Base-by-base conservation (phyloP, 352 stramenopile species). In the Thalassiosira hispida region DNA sequence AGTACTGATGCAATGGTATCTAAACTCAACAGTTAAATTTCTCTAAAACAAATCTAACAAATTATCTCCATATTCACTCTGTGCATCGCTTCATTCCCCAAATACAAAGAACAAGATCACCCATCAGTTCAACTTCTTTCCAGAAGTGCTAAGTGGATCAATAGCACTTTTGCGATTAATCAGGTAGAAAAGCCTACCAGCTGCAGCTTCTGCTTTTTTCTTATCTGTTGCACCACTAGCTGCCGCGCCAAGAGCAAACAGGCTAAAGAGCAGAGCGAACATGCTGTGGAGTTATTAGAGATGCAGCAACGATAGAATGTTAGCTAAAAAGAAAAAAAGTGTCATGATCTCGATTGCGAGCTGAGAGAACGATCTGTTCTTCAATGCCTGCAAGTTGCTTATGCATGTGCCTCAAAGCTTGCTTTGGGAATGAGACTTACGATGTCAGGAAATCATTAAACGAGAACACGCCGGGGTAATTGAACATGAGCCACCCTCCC, bases 151-250 rank as follows among this genome's bases (percentile, higher is more conserved):
- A 4, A 93, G 62, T 18, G 88, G 85, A 73, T 93, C 88, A 75
- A 92, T 93, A 0, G 35, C 22, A 74, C 74, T 88, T 49, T 88
- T 16, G 20, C 88, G 56, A 66, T 93, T 79, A n/a, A 93, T 68
- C 20, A 93, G 47, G 51, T 88, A 79, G 55, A 93, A 91, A 35
- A 92, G 81, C 12, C 89, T 82, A 11, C 57, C 74, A 9, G 82
- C 81, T 49, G 78, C 85, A 18, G 77, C 67, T 38, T 90, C 69
- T 0, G 79, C 81, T 76, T 92, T 85, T 11, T 85, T 84, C 29
- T 77, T 86, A 46, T 94, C 83, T 0, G 77, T 79, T 22, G 63
- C 67, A n/a, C 67, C 87, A 52, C 92, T 74, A 20, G 89, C 83
- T n/a, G 87, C 89, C 9, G 74, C 61, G 14, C 76, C 86, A 16